Evolutionary conservation across 495 filamentous ascomycete genomes (phyloP).

Genomic region (Cladorrhinum samala): DNA sequence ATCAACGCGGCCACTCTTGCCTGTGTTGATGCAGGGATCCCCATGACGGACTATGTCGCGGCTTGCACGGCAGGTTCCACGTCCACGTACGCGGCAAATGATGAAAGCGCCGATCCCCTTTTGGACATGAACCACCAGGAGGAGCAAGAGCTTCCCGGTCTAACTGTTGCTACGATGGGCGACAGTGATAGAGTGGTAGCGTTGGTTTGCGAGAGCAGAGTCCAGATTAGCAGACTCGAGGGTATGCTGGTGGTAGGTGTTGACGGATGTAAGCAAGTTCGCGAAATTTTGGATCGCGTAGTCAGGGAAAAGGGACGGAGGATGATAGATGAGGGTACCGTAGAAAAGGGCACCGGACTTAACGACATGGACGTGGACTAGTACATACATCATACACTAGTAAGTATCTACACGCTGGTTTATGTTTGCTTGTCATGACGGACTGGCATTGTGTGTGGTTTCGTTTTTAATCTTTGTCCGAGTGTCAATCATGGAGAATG

Average conservation of each 20-base stretch:
- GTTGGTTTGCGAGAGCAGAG: slow-evolving; percentile 76
- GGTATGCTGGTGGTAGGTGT: slow-evolving; percentile 87
- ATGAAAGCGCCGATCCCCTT: slow-evolving; percentile 72
- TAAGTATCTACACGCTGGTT: too few relatives aligned
- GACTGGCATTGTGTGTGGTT: too few relatives aligned
- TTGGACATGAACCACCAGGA: slow-evolving; percentile 82
- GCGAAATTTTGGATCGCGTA: slow-evolving; percentile 65
- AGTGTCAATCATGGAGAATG: not conserved
- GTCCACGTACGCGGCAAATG: slow-evolving; percentile 54
- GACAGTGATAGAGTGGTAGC: slow-evolving; percentile 66
- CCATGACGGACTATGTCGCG: slow-evolving; percentile 85
- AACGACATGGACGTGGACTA: slow-evolving; percentile 41
- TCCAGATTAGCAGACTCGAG: slow-evolving; percentile 72
- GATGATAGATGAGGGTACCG: slow-evolving; percentile 55
- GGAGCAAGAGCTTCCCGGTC: slow-evolving; percentile 81
- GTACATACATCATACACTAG: too few relatives aligned
- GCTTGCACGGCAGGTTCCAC: slow-evolving; percentile 83
- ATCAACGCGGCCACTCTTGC: slow-evolving; percentile 91
- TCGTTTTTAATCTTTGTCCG: too few relatives aligned
- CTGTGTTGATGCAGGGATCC: slow-evolving; percentile 88
- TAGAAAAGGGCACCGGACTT: slow-evolving; percentile 37
- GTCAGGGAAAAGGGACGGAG: slow-evolving; percentile 59
- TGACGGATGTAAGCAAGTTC: slow-evolving; percentile 83
- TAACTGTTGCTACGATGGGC: slow-evolving; percentile 79
- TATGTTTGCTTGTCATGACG: too few relatives aligned